A percentile compares a stretch with the other conserved stretches of the same genome.
phyloP scores from a whole-genome alignment of 2,329 filamentous ascomycete genomes.

The Fusarium marasasianum region DNA sequence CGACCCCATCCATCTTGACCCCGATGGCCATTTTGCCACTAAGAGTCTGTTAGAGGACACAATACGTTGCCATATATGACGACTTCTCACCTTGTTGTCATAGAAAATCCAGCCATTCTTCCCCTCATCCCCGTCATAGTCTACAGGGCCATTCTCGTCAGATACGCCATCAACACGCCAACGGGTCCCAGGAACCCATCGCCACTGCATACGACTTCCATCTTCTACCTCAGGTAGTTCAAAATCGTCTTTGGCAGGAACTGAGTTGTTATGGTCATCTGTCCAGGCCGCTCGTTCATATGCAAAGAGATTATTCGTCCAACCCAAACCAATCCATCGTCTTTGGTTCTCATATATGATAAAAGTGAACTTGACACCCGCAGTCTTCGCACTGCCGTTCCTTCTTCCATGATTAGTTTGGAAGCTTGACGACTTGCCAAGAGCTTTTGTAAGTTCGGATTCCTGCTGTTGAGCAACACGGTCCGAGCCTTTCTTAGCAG shows the following conservation, averaged over 20 bases:
- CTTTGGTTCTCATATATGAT: constrained; percentile 97
- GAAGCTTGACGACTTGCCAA: constrained; percentile 43
- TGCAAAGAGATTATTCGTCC: constrained; percentile 90
- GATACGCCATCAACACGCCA: constrained; percentile 86
- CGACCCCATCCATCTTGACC: constrained; percentile 91
- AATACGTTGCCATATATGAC: fast-evolving
- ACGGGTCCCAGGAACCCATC: constrained; percentile 85
- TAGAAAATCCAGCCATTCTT: constrained; percentile 95
- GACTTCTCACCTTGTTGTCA: constrained; percentile 82
- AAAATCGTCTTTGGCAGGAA: constrained; percentile 77
- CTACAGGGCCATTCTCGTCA: constrained; percentile 56
- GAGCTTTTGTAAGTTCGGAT: constrained; percentile 59
- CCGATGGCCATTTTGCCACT: constrained; percentile 91
- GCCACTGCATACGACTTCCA: constrained; percentile 65
- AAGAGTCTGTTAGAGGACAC: constrained; percentile 1
- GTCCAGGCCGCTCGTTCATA: constrained; percentile 94
- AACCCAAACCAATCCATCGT: constrained; percentile 92
- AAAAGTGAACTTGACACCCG: constrained; percentile 94
- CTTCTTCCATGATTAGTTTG: constrained; percentile 41
- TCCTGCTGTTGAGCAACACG: constrained; percentile 41
- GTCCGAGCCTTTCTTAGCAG: constrained; percentile 34
- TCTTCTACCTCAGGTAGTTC: constrained; percentile 71
- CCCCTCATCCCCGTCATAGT: constrained; percentile 68
- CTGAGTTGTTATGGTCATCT: constrained; percentile 89
- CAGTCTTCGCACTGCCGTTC: constrained; percentile 62